Evolutionary conservation across 129 eudicot species (phyloP), one percentile per base, ranked within the genome.

Genomic region (Dittrichia graveolens): DNA sequence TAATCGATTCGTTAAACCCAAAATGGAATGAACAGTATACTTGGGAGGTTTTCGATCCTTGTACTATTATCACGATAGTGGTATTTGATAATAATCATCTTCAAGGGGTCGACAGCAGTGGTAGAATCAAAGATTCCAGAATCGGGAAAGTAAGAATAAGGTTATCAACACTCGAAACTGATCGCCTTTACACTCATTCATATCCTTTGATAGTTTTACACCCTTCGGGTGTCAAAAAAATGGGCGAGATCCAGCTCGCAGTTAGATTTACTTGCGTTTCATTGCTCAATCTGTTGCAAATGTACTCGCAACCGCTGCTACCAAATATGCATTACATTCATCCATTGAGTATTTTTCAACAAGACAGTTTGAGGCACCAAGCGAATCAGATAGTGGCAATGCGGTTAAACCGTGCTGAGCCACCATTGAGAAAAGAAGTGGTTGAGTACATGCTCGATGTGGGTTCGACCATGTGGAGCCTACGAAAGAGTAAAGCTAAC

Each of bases 381-480:
- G 78, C 82, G 50, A 72, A 78, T 34, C 82, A 72, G 19, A 54
- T 78, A 7, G 42, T 78, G 31, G 61, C 78, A 2, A 39, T 71
- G 52, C 50, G 82, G 74, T 65, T 78, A 39, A 71, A 65, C 65
- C 61, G 82, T 53, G 82, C 78, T 7, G 82, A 78, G 59, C 82
- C 78, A 2, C 74, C 82, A 4, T 64, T 78, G 74, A 49, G 82
- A 39, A 78, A 45, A 38, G 82, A 78, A 13, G 82, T 78, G 61
- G 82, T 78, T 2, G 82, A 78, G 78, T 78, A 78, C 50, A 78
- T 78, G 82, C 82, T 78, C 37, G 82, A 72, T 56, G 82, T 78
- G 53, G 78, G 82, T 42, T 78, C 82, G 45, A 65, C 7, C 43
- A 78, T 72, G 78, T 78, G 82, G 82, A 78, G 82, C n/a, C 13